A percentile compares a stretch with the other conserved stretches of the same genome.
Evolutionary conservation across 768 basidiomycete species (phyloP).

Genomic region (Clitopilus passeckerianus): DNA sequence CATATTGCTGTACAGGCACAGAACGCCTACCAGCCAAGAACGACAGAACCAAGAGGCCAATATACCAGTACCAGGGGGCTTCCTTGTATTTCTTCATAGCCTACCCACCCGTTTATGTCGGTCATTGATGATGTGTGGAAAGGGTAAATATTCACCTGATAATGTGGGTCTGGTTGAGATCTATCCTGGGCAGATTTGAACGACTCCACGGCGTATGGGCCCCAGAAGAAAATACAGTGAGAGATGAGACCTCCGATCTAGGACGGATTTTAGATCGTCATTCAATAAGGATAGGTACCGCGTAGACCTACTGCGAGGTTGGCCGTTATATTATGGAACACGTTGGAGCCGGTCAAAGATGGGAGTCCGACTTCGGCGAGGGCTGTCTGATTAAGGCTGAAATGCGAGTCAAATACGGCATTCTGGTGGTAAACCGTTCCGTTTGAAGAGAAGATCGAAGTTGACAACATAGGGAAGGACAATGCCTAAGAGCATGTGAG

Average conservation of each 20-base stretch:
- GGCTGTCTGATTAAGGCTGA: slow-evolving; percentile 50
- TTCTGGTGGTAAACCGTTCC: slow-evolving; percentile 51
- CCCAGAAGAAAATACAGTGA: slow-evolving; percentile 55
- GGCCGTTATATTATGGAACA: slow-evolving; percentile 41
- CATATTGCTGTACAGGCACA: not conserved
- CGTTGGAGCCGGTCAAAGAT: slow-evolving; percentile 45
- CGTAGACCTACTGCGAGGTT: slow-evolving; percentile 38
- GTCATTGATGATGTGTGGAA: too few species aligned
- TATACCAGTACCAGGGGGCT: slow-evolving; percentile 61
- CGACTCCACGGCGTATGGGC: slow-evolving; percentile 40
- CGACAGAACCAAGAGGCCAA: slow-evolving; percentile 37
- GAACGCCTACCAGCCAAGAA: slow-evolving; percentile 47
- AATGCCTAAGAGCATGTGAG: slow-evolving; percentile 31
- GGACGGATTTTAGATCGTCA: not conserved
- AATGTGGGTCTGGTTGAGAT: slow-evolving; percentile 54
- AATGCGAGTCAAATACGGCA: slow-evolving; percentile 46
- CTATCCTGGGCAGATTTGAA: slow-evolving; percentile 42
- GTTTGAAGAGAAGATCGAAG: slow-evolving; percentile 49
- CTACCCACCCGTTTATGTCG: slow-evolving; percentile 10
- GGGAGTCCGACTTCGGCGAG: slow-evolving; percentile 45
- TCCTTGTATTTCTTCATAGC: slow-evolving; percentile 59
- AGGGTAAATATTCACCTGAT: slow-evolving; percentile 26
- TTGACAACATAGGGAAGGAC: slow-evolving; percentile 55
- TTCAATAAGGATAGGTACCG: not conserved
- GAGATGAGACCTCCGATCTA: slow-evolving; percentile 59